Base-by-base conservation (phyloP, 169 alveolate species). In the Eimeria tenella region DNA sequence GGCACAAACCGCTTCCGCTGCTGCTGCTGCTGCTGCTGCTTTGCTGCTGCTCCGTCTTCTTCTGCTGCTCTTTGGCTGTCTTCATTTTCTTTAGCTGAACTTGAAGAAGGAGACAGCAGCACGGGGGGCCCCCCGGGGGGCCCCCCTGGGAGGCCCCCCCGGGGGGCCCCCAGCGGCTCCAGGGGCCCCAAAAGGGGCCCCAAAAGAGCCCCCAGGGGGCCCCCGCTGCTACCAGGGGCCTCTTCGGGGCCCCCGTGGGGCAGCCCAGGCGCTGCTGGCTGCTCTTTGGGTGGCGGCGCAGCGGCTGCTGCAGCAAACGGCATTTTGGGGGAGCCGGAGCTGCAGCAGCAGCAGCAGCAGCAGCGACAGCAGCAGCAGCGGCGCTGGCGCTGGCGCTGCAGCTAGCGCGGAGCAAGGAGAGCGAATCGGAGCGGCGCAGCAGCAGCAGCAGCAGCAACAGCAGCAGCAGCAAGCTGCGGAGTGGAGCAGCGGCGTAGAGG, bases 11-110 rank as follows among this genome's bases (percentile, higher is more conserved):
- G 82, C 82, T 71, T 71, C n/a, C 82, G 82, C 82, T 71, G 82
- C 86, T 50, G 55, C 82, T 52, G 82, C 82, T 71, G 82, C 82
- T 71, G 82, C 86, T 50, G 55, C 82, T 52, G 82, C 82, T 71
- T 71, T 7, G 23, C 23, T 13, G n/a, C 15, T 52, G n/a, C 55
- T 25, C 19, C 21, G 82, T 25, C 49, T 52, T 71, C 49, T 71
- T 7, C 56, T 7, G 56, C 10, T 7, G 6, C 82, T 71, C 5
- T 13, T 23, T 81, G 89, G 8, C 13, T 23, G 23, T 81, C 89
- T 81, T 81, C 74, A 21, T 81, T 81, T 25, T 81, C 89, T n/a
- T 81, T 81, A 3, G 89, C 89, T 4, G 89, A 81, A 23, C 52
- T n/a, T 9, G 89, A 49, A 4, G 89, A 81, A 7, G 89, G 89